Percentiles rank a stretch among this genome's conserved stretches.
Conservation (phyloP, 2,329 filamentous ascomycete species). For the Fusarium sororula region DNA sequence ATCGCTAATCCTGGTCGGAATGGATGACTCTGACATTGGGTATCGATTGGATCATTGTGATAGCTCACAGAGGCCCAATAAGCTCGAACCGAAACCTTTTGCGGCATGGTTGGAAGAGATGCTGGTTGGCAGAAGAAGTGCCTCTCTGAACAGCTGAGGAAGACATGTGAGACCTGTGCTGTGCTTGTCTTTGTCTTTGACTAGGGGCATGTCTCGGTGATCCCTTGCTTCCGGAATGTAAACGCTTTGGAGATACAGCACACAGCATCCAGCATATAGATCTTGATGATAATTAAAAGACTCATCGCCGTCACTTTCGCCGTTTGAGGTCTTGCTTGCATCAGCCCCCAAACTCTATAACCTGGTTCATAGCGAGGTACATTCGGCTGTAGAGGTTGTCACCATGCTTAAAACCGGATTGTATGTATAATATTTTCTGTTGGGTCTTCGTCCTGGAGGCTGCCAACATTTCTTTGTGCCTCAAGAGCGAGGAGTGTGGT, state of each 20-base stretch:
- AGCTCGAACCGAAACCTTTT: not conserved
- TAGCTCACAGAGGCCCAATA: conserved; percentile 20
- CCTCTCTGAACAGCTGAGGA: not conserved
- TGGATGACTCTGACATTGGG: conserved; percentile 1
- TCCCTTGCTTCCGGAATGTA: conserved; percentile 26
- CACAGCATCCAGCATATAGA: not conserved
- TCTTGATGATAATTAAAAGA: not conserved
- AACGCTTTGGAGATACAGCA: conserved; percentile 15
- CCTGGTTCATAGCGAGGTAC: not conserved
- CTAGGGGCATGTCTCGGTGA: not conserved
- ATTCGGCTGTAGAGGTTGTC: conserved; percentile 4
- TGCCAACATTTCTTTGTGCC: conserved; percentile 22
- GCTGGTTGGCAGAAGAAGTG: not conserved
- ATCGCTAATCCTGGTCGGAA: conserved; percentile 22
- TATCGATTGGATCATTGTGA: conserved; percentile 27
- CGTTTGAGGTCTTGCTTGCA: not conserved
- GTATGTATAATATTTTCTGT: conserved; percentile 16
- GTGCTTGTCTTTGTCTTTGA: conserved; percentile 16
- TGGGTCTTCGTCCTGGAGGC: conserved; percentile 14
- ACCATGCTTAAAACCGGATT: not conserved
- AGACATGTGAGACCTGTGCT: not conserved
- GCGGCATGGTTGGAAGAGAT: not conserved
- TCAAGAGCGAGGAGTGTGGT: conserved; percentile 5
- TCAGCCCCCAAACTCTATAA: conserved; percentile 6
- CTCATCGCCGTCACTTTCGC: not conserved